phyloP scores from a whole-genome alignment of 2,329 filamentous ascomycete genomes.

The Fusarium burgessii region DNA sequence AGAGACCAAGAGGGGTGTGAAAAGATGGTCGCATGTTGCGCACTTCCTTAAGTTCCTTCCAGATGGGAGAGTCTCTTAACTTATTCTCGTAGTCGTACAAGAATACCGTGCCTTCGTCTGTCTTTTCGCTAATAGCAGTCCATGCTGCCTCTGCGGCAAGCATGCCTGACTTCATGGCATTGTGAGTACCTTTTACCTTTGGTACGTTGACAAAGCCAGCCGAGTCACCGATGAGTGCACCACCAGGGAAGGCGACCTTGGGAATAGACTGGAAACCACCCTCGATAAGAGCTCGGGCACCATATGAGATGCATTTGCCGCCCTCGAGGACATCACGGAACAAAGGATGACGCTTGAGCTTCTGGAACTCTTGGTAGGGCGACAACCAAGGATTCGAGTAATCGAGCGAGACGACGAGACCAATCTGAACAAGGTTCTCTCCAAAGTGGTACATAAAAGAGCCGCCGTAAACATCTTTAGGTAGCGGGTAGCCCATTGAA shows the following conservation, averaged over 20 bases:
- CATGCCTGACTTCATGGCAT: constrained; percentile 98
- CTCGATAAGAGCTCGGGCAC: constrained; percentile 89
- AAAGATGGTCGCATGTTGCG: constrained; percentile 98
- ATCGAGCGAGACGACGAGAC: constrained; percentile 92
- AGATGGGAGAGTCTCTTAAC: constrained; percentile 87
- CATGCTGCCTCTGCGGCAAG: constrained; percentile 92
- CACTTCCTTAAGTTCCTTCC: constrained; percentile 93
- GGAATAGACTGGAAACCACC: constrained; percentile 98
- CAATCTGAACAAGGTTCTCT: constrained; percentile 93
- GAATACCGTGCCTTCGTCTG: constrained; percentile 79
- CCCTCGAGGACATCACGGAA: constrained; percentile 90
- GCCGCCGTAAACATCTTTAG: constrained; percentile 91
- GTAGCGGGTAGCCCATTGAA: constrained; percentile 91
- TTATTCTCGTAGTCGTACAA: constrained; percentile 94
- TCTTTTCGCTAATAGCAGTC: constrained; percentile 71
- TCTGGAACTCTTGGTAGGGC: constrained; percentile 96
- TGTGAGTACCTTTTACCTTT: constrained; percentile 98
- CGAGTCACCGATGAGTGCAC: constrained; percentile 94
- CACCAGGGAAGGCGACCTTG: constrained; percentile 95
- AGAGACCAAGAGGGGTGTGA: constrained; percentile 86
- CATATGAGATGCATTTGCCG: constrained; percentile 97
- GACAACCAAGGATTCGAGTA: constrained; percentile 97
- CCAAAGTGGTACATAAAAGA: constrained; percentile 99
- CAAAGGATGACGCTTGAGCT: constrained; percentile 97
- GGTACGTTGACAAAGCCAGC: constrained; percentile 97